These are phyloP conservation scores for Thermothielavioides terrestris DNA, from an alignment of 495 filamentous ascomycete species.

Conservation along the genomic window DNA sequence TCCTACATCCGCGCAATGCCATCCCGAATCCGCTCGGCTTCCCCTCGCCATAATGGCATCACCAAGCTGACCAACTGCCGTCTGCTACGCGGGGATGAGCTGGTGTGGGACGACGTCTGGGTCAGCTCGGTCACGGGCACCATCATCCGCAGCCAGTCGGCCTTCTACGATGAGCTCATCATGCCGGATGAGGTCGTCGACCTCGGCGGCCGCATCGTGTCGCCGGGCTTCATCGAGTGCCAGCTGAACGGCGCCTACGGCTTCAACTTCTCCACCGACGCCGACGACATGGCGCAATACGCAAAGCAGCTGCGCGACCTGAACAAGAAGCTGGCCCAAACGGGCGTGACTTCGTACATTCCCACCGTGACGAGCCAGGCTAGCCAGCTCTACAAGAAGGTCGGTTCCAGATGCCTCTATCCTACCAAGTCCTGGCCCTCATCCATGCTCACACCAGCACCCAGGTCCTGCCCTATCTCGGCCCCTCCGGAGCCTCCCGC, in stretches of 20 bases:
- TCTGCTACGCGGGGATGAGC: conserved; percentile 50
- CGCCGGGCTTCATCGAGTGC: conserved; percentile 75
- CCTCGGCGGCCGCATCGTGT: conserved; percentile 66
- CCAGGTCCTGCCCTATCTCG: conserved; percentile 62
- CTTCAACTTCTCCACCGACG: conserved; percentile 71
- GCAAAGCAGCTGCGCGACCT: conserved; percentile 55
- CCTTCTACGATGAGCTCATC: conserved; percentile 63
- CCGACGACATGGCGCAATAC: conserved; percentile 57
- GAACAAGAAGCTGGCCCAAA: conserved; percentile 59
- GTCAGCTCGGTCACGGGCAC: conserved; percentile 66
- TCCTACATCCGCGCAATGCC: neutral
- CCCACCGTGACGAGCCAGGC: conserved; percentile 67
- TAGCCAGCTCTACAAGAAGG: conserved; percentile 59
- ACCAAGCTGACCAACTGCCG: conserved; percentile 81
- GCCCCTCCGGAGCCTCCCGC: conserved; percentile 51
- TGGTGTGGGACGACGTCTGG: conserved; percentile 71
- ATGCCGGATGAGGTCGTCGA: conserved; percentile 55
- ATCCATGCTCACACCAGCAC: neutral
- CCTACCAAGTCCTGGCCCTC: neutral
- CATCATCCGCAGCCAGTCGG: conserved; percentile 63
- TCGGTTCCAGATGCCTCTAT: conserved; percentile 5
- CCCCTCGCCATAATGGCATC: conserved; percentile 39
- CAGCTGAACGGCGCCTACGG: conserved; percentile 82
- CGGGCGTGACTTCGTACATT: conserved; percentile 76
- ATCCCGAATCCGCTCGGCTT: neutral